Conservation (phyloP, 2,329 filamentous ascomycete genomes). For the Fusarium sarcochroum region DNA sequence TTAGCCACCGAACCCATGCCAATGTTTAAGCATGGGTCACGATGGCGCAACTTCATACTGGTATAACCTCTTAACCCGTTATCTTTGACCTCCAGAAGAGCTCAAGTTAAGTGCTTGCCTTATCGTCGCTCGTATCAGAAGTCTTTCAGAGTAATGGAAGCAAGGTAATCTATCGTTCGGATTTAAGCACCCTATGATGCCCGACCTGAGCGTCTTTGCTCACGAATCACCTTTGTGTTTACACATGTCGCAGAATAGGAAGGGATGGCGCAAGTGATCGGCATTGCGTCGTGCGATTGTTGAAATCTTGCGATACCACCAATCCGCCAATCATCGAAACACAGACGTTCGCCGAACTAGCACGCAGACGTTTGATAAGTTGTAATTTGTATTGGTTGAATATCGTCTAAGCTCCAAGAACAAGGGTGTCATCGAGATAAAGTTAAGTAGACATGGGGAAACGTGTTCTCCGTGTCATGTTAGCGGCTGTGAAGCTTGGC, state of each 20-base stretch:
- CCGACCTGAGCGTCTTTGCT: not conserved
- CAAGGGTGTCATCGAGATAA: not conserved
- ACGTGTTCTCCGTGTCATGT: not conserved
- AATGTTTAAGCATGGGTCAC: not conserved
- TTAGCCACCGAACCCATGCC: not conserved
- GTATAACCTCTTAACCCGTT: not conserved
- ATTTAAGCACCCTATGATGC: not conserved
- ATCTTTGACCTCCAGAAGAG: not conserved
- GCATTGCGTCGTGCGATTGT: slow-evolving; percentile 5
- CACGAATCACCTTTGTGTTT: not conserved
- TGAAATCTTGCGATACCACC: slow-evolving; percentile 11
- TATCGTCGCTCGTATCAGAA: not conserved
- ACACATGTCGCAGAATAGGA: not conserved
- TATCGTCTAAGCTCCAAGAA: not conserved
- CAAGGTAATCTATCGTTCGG: not conserved
- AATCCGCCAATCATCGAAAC: slow-evolving; percentile 5
- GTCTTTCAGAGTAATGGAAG: not conserved
- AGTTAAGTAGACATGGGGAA: not conserved
- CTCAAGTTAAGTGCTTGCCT: not conserved
- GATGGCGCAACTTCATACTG: not conserved
- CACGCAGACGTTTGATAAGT: not conserved
- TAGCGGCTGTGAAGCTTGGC: not conserved
- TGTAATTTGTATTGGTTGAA: not conserved
- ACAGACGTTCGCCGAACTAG: not conserved
- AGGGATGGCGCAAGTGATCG: slow-evolving; percentile 17